Evolutionary conservation across 169 alveolate genomes (phyloP), one percentile per base, ranked within the genome.

Genomic region (Plasmodium relictum): DNA sequence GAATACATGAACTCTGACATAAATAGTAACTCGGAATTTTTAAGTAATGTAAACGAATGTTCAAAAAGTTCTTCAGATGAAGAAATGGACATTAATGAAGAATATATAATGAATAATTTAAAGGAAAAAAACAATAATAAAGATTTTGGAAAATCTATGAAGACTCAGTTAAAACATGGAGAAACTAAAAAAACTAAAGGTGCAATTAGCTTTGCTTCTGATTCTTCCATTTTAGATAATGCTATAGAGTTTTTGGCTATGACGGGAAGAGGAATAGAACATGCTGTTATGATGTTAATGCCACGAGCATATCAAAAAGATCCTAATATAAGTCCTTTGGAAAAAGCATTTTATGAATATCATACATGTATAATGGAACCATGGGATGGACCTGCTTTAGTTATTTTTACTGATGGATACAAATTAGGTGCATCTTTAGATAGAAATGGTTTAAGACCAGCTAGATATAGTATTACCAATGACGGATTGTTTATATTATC

Each of bases 311-410:
- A 86, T 86, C 92, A 86, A 45, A 86, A 86, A 56, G 92, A 86
- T 37, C 89, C 89, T 45, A 83, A 88, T 70, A 69, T 74, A 70
- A 69, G 62, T 8, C 92, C 92, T 14, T 48, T 70, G 26, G 92
- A 86, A 86, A 86, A 45, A 54, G 92, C 92, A 31, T 88, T 89
- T 71, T 73, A 78, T 62, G 89, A 88, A 92, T 88, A 88, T 74
- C 95, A 91, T 61, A 92, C 96, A 7, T 92, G 95, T 20, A n/a
- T 89, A 45, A 92, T 92, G 92, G 96, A 94, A 73, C 96, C 96
- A 18, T 94, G 96, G 96, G 96, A 94, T 72, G 96, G 96, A 22
- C 96, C 96, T 5, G 96, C 96, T 6, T 69, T 92, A 66, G 86
- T 94, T 6, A 87, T 88, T 68, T 94, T 92, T 85, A 94, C 96